Evolutionary conservation across 202 grass and related monocot genomes (phyloP), one percentile per base, ranked within the genome.

Genomic region (Cymbopogon flexuosus): DNA sequence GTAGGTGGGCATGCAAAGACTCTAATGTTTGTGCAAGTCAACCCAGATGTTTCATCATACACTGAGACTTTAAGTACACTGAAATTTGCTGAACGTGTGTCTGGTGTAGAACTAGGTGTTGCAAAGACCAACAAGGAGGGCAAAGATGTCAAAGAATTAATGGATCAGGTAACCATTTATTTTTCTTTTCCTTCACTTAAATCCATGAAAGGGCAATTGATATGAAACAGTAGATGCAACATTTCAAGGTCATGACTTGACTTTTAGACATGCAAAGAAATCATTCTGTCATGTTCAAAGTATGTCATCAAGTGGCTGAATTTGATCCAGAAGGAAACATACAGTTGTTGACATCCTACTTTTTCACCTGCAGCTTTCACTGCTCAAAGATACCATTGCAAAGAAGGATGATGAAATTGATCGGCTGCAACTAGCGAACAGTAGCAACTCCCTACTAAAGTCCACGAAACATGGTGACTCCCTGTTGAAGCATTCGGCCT

Each of bases 341-440:
- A 24, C 16, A 75, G 5, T 41, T 83, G 15, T 61, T 80, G n/a
- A 13, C 64, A 29, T 69, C 3, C 3, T 27, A 69, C 59, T n/a
- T 46, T 78, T 74, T 72, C 3, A 30, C 12, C 37, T 84, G 19
- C 86, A 98, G 96, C 76, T 98, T 62, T 78, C 92, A 16, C 76
- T 89, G 61, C 92, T 98, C 57, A 94, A 93, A 91, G 96, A 95
- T 68, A 93, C 88, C n/a, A 95, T 98, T 68, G 75, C 92, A 80
- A 95, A 87, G 87, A 98, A 95, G 87, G 92, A 98, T 21, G 88
- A 93, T 0, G 92, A 98, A 73, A 98, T 98, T 1, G 96, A 95
- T 27, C 86, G 83, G 40, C 47, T 98, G 27, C 92, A 94, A 74
- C 47, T 87, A 66, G 65, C 75, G 30, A 90, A 82, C 40, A 84